A percentile compares a stretch with the other conserved stretches of the same genome.
phyloP scores from a whole-genome alignment of 441 rosid species.

The Pelargonium exstipulatum region DNA sequence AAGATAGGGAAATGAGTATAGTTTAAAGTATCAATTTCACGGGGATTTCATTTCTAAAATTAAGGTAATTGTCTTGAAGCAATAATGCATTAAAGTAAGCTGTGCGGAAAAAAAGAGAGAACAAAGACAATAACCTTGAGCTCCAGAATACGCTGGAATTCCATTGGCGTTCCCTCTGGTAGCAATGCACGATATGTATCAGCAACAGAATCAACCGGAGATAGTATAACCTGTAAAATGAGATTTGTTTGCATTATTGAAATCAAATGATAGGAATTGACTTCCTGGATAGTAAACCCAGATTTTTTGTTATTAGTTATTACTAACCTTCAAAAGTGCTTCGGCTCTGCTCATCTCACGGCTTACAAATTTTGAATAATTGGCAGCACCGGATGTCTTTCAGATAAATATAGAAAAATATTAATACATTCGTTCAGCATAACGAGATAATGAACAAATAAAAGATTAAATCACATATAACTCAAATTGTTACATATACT shows the following conservation, averaged over 20 bases:
- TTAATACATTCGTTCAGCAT: neutral
- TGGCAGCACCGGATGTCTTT: slow-evolving; percentile 69
- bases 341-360: slow-evolving; percentile 99
- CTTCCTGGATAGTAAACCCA: slow-evolving; percentile 7
- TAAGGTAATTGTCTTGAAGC: no score
- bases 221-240: slow-evolving; percentile 67
- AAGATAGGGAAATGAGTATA: no score
- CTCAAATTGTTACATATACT: no score
- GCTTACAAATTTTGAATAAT: slow-evolving; percentile 88
- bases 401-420: slow-evolving; percentile 10
- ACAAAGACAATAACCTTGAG: slow-evolving; percentile 53
- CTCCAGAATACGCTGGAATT: slow-evolving; percentile 95
- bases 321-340: slow-evolving; percentile 85
- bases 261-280: neutral
- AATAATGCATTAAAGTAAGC: no score
- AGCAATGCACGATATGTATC: slow-evolving; percentile 94
- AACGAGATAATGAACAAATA: neutral
- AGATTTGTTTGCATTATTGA: neutral
- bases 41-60: no score
- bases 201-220: slow-evolving; percentile 95
- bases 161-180: slow-evolving; percentile 97
- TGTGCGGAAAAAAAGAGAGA: neutral
- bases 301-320: slow-evolving; percentile 13
- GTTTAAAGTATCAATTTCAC: no score
- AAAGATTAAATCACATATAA: no score